phyloP scores from a whole-genome alignment of 768 basidiomycete species.

The Macrolepiota dolichaula region DNA sequence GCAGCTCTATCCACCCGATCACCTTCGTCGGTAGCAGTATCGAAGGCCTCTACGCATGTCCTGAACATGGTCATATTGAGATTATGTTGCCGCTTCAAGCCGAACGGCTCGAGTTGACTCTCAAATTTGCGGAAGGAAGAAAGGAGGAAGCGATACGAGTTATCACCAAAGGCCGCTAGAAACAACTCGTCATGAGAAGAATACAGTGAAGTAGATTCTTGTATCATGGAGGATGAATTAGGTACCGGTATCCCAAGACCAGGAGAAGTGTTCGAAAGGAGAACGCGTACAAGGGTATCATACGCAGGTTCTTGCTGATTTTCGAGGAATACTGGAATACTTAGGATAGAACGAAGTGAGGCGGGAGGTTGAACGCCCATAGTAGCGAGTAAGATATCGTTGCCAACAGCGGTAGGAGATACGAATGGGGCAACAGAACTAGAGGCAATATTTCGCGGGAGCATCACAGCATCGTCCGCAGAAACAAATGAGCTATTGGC shows the following conservation, averaged over 20 bases:
- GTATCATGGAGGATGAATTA: slow-evolving; percentile 23
- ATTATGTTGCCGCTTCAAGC: slow-evolving; percentile 25
- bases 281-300: slow-evolving; percentile 5
- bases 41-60: slow-evolving; percentile 30
- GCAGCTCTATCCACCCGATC: slow-evolving; percentile 23
- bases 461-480: slow-evolving; percentile 1
- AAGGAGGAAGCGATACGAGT: slow-evolving; percentile 29
- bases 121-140: slow-evolving; percentile 27
- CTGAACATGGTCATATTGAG: slow-evolving; percentile 32
- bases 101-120: slow-evolving; percentile 20
- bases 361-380: slow-evolving; percentile 2
- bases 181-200: slow-evolving; percentile 31
- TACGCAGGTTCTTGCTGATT: slow-evolving; percentile 11
- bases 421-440: slow-evolving; percentile 3
- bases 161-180: slow-evolving; percentile 28
- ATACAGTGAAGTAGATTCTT: slow-evolving; percentile 26
- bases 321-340: slow-evolving; percentile 13
- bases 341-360: background rate
- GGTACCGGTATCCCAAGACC: slow-evolving; percentile 26
- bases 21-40: slow-evolving; percentile 16
- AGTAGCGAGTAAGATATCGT: background rate
- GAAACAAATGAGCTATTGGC: background rate
- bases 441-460: slow-evolving; percentile 4
- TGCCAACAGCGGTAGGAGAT: background rate
- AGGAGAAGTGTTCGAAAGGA: background rate